Conservation (phyloP, 2,329 filamentous ascomycete species). For the Botrytis byssoidea region DNA sequence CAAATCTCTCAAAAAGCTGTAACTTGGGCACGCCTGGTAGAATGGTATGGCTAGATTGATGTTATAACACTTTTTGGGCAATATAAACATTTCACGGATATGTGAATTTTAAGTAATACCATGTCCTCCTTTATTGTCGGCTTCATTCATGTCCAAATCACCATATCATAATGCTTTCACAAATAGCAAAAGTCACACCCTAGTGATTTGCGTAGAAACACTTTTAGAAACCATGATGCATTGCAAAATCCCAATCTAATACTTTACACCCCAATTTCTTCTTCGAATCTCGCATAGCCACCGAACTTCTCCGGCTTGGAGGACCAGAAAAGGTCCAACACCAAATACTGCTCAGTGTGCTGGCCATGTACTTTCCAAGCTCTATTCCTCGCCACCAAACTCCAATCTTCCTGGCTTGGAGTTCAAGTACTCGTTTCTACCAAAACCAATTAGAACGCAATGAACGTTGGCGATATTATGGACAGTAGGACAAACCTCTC, state of each 20-base stretch:
- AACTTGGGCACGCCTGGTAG: not conserved
- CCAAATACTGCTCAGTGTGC: slow-evolving; percentile 30
- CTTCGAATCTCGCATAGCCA: slow-evolving; percentile 22
- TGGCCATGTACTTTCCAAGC: slow-evolving; percentile 21
- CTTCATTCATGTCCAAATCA: not conserved
- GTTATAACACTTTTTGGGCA: not conserved
- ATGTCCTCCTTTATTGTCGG: not conserved
- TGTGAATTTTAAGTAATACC: not conserved
- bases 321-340: slow-evolving; percentile 32
- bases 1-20: not conserved
- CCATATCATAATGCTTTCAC: not conserved
- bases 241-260: slow-evolving; percentile 34
- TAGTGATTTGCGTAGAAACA: not conserved
- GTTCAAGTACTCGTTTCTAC: slow-evolving; percentile 77
- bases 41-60: not conserved
- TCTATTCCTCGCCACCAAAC: slow-evolving; percentile 46
- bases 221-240: slow-evolving; percentile 25
- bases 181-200: not conserved
- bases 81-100: not conserved
- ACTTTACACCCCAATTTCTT: slow-evolving; percentile 33
- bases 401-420: slow-evolving; percentile 69
- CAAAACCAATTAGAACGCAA: not conserved
- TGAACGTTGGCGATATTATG: not conserved
- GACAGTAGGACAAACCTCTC: slow-evolving; percentile 66
- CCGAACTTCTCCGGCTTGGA: slow-evolving; percentile 23